These are phyloP conservation scores for Ilyonectria destructans DNA, from an alignment of 2,329 filamentous ascomycete genomes.

Conservation along the genomic window DNA sequence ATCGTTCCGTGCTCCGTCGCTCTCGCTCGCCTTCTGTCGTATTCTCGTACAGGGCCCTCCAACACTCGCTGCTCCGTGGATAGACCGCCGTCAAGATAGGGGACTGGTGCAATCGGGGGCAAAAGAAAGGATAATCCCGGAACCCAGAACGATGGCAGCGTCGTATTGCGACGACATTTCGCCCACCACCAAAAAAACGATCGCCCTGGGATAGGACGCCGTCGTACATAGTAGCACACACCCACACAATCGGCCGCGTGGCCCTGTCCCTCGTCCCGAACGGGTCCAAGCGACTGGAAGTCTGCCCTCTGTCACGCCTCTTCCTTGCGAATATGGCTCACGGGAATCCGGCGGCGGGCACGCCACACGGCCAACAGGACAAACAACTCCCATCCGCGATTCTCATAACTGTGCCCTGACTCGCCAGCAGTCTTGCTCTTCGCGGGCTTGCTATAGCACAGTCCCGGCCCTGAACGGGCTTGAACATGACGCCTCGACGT, in stretches of 20 bases:
- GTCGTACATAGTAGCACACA: background rate
- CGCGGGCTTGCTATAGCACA: background rate
- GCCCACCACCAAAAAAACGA: background rate
- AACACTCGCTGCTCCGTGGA: background rate
- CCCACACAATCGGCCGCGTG: constrained; percentile 5
- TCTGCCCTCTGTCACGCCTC: background rate
- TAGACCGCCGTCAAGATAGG: background rate
- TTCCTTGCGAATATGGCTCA: constrained; percentile 2
- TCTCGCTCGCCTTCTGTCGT: too few species aligned
- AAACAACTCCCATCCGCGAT: constrained; percentile 4
- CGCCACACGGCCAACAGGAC: constrained; percentile 2
- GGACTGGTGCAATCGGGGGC: background rate
- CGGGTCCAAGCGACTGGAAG: background rate
- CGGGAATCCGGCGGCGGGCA: constrained; percentile 13
- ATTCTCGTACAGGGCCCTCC: too few species aligned
- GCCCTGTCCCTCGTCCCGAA: constrained; percentile 2
- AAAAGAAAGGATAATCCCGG: background rate
- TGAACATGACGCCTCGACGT: background rate
- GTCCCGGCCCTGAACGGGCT: background rate
- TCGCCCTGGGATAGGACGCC: constrained; percentile 3
- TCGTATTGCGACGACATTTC: constrained; percentile 4
- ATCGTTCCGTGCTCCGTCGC: background rate
- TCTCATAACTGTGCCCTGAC: background rate
- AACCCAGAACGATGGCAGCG: constrained; percentile 3
- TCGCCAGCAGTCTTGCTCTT: background rate